Evolutionary conservation across 495 filamentous ascomycete genomes (phyloP).

Genomic region (Neurospora tetraspora): DNA sequence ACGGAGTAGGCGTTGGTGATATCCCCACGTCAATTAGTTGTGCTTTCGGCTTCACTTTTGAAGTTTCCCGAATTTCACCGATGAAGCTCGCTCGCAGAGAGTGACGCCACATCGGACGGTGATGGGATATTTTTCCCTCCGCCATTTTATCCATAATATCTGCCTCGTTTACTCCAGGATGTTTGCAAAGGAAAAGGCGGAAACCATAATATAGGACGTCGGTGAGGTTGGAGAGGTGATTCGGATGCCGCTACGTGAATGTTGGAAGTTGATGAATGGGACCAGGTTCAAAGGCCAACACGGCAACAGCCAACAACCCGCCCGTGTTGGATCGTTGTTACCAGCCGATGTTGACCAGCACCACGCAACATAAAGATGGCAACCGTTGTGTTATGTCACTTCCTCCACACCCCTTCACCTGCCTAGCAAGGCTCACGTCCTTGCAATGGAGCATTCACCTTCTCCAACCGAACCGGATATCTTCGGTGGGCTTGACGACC

Average conservation of each 20-base stretch:
- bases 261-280: background rate
- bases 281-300: background rate
- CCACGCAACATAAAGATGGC: background rate
- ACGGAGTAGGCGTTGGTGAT: background rate
- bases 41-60: background rate
- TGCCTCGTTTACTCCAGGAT: background rate
- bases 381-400: background rate
- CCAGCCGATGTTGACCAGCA: background rate
- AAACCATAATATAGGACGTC: background rate
- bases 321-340: background rate
- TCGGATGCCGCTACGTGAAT: background rate
- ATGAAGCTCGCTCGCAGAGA: background rate
- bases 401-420: background rate
- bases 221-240: background rate
- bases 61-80: background rate
- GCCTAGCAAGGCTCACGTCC: background rate
- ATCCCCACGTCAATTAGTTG: background rate
- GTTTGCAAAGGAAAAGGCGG: background rate
- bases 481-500: too few species aligned
- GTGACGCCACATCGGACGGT: background rate
- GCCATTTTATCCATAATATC: background rate
- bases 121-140: background rate
- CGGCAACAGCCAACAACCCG: background rate
- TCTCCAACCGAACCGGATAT: too few species aligned
- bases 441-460: background rate